These are phyloP conservation scores for Curvularia hawaiiensis DNA, from an alignment of 2,329 filamentous ascomycete genomes.

Conservation along the genomic window DNA sequence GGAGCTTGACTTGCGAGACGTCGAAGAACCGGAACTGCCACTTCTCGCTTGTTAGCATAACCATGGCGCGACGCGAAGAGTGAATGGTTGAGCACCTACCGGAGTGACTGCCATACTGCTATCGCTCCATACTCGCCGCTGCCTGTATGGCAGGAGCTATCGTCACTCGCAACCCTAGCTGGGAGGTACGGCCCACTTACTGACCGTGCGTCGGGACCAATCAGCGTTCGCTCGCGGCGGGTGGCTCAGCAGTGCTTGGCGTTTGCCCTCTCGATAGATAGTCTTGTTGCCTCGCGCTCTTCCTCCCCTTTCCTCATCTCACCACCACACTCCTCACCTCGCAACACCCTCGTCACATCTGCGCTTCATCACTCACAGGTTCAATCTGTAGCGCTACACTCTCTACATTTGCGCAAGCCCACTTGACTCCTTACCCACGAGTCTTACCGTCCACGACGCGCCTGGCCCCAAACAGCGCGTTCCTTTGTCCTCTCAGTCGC, in stretches of 20 bases:
- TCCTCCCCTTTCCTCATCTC: constrained; percentile 22
- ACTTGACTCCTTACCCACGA: constrained; percentile 10
- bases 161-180: constrained; percentile 22
- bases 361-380: constrained; percentile 17
- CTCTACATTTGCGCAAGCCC: constrained; percentile 24
- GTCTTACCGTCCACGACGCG: constrained; percentile 26
- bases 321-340: constrained; percentile 14
- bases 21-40: constrained; percentile 99
- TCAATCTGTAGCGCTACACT: constrained; percentile 14
- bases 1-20: constrained; percentile 80
- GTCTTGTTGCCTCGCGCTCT: constrained; percentile 21
- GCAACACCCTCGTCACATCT: constrained; percentile 11
- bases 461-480: constrained; percentile 26
- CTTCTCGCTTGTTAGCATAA: constrained; percentile 55
- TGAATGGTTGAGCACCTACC: constrained; percentile 29
- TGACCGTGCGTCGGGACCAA: constrained; percentile 12
- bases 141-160: constrained; percentile 28
- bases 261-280: constrained; percentile 20
- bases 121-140: constrained; percentile 32
- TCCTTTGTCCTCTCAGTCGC: constrained; percentile 23
- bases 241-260: constrained; percentile 18
- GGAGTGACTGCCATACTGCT: constrained; percentile 51
- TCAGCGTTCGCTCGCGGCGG: constrained; percentile 2
- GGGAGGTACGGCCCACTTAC: constrained; percentile 21
- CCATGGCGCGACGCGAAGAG: constrained; percentile 8